phyloP scores from a whole-genome alignment of 768 basidiomycete genomes.

The Panus rudis region DNA sequence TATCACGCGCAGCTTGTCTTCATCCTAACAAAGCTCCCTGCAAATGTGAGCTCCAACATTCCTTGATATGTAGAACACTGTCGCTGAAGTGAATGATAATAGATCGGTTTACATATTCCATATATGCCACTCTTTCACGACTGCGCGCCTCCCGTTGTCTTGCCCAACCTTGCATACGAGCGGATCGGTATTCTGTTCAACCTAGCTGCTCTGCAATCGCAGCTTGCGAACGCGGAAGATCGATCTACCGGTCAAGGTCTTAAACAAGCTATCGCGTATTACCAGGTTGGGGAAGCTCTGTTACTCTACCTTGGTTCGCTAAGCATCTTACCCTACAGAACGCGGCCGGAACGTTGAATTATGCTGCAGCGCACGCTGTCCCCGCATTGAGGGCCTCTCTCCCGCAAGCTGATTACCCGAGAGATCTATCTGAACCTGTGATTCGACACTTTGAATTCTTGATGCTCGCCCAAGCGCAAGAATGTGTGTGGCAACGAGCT shows the following conservation, averaged over 20 bases:
- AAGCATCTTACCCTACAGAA: too few relatives aligned
- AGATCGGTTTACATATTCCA: constrained; percentile 68
- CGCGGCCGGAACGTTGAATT: constrained; percentile 68
- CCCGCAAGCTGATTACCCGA: constrained; percentile 45
- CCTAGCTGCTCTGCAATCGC: constrained; percentile 78
- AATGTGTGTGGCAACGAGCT: constrained; percentile 94
- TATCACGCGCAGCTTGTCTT: constrained; percentile 90
- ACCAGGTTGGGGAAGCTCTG: too few relatives aligned
- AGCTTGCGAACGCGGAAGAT: constrained; percentile 66
- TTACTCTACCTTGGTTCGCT: too few relatives aligned
- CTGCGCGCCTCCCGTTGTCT: constrained; percentile 46
- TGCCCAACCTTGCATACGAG: constrained; percentile 78
- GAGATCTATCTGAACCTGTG: constrained; percentile 62
- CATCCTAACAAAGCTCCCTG: constrained; percentile 77
- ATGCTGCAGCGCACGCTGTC: constrained; percentile 45
- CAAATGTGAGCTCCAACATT: constrained; percentile 46
- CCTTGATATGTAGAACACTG: not conserved
- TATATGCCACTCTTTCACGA: constrained; percentile 70
- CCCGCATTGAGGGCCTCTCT: constrained; percentile 41
- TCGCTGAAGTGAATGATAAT: constrained; percentile 2
- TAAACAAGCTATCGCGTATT: constrained; percentile 65
- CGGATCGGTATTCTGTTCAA: constrained; percentile 77
- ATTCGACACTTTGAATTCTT: constrained; percentile 61
- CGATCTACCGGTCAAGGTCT: constrained; percentile 73
- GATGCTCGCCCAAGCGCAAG: constrained; percentile 92